Base-by-base conservation (phyloP, 257 asterid species). In the Solanum phureja region DNA sequence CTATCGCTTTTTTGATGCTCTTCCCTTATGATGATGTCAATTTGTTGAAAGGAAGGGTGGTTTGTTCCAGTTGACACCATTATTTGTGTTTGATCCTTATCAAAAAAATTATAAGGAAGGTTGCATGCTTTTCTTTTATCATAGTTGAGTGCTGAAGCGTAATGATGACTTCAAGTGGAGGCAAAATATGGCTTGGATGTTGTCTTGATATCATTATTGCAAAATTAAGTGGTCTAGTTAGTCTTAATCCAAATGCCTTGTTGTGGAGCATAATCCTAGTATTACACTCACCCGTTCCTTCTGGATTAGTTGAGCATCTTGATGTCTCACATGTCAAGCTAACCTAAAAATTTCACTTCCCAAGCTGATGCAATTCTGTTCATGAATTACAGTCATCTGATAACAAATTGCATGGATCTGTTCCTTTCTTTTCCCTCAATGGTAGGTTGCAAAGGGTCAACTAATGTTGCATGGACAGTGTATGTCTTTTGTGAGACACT, bases 101-200 rank as follows among this genome's bases (percentile, higher is more conserved):
- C n/a, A 77, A 42, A 77, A 77, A 24, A 16, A 13, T 42, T 27
- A 16, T 8, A 27, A 46, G 40, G 85, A 4, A 79, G 40, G 38
- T 44, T 4, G 1, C 11, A 5, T 81, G 40, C 66, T 46, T 81
- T 79, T 81, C 85, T 81, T n/a, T 46, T 46, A 3, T 46, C 68
- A 5, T 81, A 16, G 40, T 46, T 11, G 18, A 46, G 27, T 46
- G 29, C 68, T 81, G 85, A 49, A 44, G 38, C 2, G 3, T 46
- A 46, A 44, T 27, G 18, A 44, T 44, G 85, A 46, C 3, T 27
- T 79, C 40, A 91, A 86, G 98, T 98, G 98, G 98, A 90, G 99
- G 98, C 96, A 91, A 72, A 31, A 40, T 46, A 71, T 76, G 46
- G 56, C 72, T 46, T 33, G 83, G 33, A 72, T 84, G 27, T 72